phyloP scores from a whole-genome alignment of 441 rosid genomes.

The Daphne laureola region DNA sequence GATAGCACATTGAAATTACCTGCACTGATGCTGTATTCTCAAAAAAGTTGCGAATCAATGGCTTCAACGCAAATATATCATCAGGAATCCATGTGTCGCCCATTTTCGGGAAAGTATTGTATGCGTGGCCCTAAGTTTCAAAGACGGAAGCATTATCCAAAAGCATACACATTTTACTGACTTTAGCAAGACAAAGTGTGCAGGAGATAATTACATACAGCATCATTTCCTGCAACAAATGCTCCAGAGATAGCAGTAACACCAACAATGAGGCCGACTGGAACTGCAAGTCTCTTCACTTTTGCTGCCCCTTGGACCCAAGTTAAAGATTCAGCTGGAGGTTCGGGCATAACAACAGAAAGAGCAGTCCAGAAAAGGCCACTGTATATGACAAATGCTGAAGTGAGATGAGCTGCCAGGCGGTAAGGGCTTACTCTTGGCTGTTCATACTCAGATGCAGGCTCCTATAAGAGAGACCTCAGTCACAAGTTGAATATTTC shows the following conservation, averaged over 20 bases:
- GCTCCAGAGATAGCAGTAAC: conserved; percentile 89
- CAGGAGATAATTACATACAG: conserved; percentile 35
- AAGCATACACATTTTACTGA: conserved; percentile 4
- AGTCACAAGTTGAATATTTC: conserved; percentile 6
- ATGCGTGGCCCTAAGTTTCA: conserved; percentile 62
- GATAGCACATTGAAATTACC: conserved; percentile 27
- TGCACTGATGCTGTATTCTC: conserved; percentile 87
- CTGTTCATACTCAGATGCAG: conserved; percentile 70
- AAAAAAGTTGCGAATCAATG: conserved; percentile 74
- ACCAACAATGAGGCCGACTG: conserved; percentile 72
- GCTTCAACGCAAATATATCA: conserved; percentile 64
- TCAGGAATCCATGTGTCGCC: conserved; percentile 87
- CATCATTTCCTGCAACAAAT: conserved; percentile 96
- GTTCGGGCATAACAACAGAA: conserved; percentile 89
- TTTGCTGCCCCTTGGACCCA: conserved; percentile 83
- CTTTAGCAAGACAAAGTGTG: background rate
- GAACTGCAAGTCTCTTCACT: conserved; percentile 76
- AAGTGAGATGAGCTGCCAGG: conserved; percentile 91
- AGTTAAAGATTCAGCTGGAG: conserved; percentile 72
- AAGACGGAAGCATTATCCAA: conserved; percentile 3
- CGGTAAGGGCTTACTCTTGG: conserved; percentile 93
- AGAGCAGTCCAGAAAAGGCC: conserved; percentile 94
- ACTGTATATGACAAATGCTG: conserved; percentile 81
- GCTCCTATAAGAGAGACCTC: conserved; percentile 52
- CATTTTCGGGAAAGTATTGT: conserved; percentile 89